Conservation (phyloP, 1,139 yeast species). For the Pneumocystis canis region DNA sequence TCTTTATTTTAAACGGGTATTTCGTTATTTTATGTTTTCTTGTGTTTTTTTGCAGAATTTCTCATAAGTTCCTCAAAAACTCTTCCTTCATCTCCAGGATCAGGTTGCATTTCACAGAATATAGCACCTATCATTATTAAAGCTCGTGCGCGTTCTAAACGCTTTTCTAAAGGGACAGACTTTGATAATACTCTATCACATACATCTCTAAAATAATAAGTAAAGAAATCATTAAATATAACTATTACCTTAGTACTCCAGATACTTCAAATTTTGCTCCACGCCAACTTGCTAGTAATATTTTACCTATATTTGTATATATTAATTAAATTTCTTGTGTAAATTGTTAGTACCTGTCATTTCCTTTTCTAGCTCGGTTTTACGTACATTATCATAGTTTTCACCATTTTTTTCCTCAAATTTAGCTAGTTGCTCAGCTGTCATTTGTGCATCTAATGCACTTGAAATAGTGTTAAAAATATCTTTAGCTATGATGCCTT, state of each 20-base stretch:
- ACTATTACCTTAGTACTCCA: constrained; percentile 38
- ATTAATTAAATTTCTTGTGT: not conserved
- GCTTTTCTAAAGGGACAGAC: constrained; percentile 38
- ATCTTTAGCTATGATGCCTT: constrained; percentile 73
- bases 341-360: constrained; percentile 22
- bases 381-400: constrained; percentile 61
- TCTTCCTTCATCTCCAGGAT: constrained; percentile 82
- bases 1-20: not conserved
- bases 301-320: constrained; percentile 51
- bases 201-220: constrained; percentile 39
- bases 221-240: not conserved
- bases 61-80: constrained; percentile 85
- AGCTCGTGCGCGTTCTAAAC: constrained; percentile 69
- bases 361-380: constrained; percentile 73
- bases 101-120: constrained; percentile 48
- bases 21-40: constrained; percentile 12
- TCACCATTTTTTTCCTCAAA: constrained; percentile 36
- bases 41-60: constrained; percentile 68
- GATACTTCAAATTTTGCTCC: constrained; percentile 85
- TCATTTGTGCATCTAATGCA: constrained; percentile 24
- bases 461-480: constrained; percentile 65
- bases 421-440: constrained; percentile 57
- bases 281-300: constrained; percentile 90
- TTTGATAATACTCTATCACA: constrained; percentile 69
- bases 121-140: constrained; percentile 59